These are phyloP conservation scores for Scheffersomyces coipomensis DNA, from an alignment of 805 yeast species.

Conservation along the genomic window DNA sequence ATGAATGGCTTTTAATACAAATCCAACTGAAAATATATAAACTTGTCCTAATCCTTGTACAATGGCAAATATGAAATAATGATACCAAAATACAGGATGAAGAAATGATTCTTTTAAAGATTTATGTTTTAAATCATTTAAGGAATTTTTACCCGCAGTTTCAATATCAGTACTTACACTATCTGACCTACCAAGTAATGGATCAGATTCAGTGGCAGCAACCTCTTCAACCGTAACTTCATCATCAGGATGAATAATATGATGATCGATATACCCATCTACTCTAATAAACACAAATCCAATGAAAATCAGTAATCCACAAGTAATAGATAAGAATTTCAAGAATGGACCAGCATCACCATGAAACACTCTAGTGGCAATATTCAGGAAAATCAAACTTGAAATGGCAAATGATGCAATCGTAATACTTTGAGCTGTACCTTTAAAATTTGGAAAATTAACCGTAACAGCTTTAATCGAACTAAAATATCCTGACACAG, in stretches of 20 bases:
- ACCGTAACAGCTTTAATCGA: constrained; percentile 32
- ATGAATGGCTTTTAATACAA: constrained; percentile 26
- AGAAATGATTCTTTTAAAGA: constrained; percentile 18
- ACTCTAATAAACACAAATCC: constrained; percentile 31
- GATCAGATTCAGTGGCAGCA: background rate
- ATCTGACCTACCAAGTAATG: background rate
- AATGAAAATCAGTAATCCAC: constrained; percentile 21
- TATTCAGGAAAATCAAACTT: constrained; percentile 22
- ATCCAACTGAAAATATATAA: constrained; percentile 36
- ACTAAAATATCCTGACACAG: constrained; percentile 32
- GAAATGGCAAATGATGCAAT: constrained; percentile 38
- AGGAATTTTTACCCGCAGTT: background rate
- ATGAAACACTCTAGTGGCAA: constrained; percentile 17
- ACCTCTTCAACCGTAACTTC: background rate
- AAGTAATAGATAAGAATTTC: constrained; percentile 17
- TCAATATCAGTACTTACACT: background rate
- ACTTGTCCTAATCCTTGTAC: constrained; percentile 39
- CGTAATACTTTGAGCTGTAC: constrained; percentile 35
- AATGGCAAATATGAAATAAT: constrained; percentile 26
- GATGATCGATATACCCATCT: constrained; percentile 21
- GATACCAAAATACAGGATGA: constrained; percentile 31
- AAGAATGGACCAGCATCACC: constrained; percentile 23
- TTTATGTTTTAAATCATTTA: constrained; percentile 12
- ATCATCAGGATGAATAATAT: constrained; percentile 1
- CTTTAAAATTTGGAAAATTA: constrained; percentile 28